Percentiles rank a stretch among this genome's conserved stretches.
Evolutionary conservation across 495 filamentous ascomycete genomes (phyloP).

Genomic region (Penicillium crystallinum): DNA sequence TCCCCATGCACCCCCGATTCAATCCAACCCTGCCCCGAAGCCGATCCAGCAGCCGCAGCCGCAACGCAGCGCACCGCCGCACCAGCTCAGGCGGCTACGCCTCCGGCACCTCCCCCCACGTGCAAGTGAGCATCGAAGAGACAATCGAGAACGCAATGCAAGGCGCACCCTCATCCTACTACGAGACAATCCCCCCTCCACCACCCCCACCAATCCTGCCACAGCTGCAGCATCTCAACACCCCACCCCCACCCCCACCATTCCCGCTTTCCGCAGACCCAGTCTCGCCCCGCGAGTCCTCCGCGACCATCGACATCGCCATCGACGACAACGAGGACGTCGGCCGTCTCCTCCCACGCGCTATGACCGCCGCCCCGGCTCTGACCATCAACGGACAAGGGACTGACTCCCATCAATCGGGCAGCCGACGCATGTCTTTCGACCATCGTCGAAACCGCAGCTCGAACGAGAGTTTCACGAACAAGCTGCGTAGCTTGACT

Average conservation of each 20-base stretch:
- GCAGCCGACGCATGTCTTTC: constrained; percentile 39
- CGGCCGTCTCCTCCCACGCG: constrained; percentile 33
- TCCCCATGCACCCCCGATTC: constrained; percentile 54
- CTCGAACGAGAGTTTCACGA: constrained; percentile 59
- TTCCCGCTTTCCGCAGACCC: constrained; percentile 21
- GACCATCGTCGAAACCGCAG: constrained; percentile 63
- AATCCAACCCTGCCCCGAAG: constrained; percentile 49
- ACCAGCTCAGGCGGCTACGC: constrained; percentile 24
- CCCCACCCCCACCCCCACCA: constrained; percentile 57
- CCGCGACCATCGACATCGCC: constrained; percentile 67
- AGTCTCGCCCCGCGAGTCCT: constrained; percentile 40
- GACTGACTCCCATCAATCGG: constrained; percentile 13
- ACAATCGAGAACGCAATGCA: constrained; percentile 47
- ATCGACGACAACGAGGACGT: constrained; percentile 57
- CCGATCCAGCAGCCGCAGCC: constrained; percentile 38
- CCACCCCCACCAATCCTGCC: constrained; percentile 64
- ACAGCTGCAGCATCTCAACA: constrained; percentile 79
- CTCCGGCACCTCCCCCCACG: constrained; percentile 28
- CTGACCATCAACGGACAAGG: constrained; percentile 15
- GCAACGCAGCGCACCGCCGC: constrained; percentile 38
- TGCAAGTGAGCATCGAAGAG: constrained; percentile 60
- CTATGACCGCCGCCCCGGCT: constrained; percentile 38
- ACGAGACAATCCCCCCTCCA: constrained; percentile 60
- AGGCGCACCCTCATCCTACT: constrained; percentile 30
- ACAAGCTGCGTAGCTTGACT: constrained; percentile 60